Conservation (phyloP, 768 basidiomycete genomes). For the Trametes maxima region DNA sequence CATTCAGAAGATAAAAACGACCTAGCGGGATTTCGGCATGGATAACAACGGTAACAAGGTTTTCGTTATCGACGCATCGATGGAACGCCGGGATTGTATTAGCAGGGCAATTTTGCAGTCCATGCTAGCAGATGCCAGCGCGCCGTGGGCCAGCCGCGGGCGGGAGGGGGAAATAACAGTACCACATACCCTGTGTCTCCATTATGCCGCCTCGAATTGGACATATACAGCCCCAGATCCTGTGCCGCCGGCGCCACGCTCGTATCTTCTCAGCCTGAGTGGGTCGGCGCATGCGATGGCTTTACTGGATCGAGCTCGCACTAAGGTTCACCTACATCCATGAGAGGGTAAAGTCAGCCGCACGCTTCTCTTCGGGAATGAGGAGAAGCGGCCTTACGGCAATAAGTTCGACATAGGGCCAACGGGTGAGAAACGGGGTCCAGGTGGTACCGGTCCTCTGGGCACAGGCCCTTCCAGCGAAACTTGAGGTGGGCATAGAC, state of each 20-base stretch:
- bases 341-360: conserved; percentile 10
- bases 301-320: conserved; percentile 10
- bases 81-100: conserved; percentile 13
- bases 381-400: conserved; percentile 19
- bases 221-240: conserved; percentile 11
- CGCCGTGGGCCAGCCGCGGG: background rate
- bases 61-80: conserved; percentile 18
- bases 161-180: conserved; percentile 2
- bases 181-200: conserved; percentile 10
- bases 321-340: conserved; percentile 17
- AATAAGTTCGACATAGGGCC: conserved; percentile 11
- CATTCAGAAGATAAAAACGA: background rate
- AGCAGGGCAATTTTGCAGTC: background rate
- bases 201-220: conserved; percentile 1
- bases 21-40: conserved; percentile 15
- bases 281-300: conserved; percentile 8
- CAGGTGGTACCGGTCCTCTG: conserved; percentile 6
- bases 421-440: conserved; percentile 13
- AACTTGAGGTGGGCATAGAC: background rate
- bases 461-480: conserved; percentile 2
- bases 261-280: conserved; percentile 5
- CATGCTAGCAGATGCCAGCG: conserved; percentile 11
- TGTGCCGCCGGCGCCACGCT: conserved; percentile 14
- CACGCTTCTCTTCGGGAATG: conserved; percentile 22
- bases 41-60: conserved; percentile 2